Conservation (phyloP, 2,329 filamentous ascomycete genomes). For the Ambrosiella xylebori region DNA sequence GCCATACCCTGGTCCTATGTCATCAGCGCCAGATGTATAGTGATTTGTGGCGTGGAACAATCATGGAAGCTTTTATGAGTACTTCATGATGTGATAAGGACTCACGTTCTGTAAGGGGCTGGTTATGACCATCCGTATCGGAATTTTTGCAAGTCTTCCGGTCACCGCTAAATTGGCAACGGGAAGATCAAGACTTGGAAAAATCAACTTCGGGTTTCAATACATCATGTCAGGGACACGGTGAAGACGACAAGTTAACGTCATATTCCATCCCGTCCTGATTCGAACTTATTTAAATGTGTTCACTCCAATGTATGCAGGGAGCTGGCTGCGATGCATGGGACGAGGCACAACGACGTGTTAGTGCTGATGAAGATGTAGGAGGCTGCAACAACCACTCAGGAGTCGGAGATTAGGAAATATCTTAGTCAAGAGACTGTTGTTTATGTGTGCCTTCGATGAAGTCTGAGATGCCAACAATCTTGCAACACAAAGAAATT, state of each 20-base stretch:
- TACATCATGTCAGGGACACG: background rate
- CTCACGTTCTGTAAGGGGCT: background rate
- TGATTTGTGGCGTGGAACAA: constrained; percentile 1
- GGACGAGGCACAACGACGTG: background rate
- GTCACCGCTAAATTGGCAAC: background rate
- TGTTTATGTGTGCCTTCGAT: background rate
- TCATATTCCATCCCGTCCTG: no score
- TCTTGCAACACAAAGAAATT: background rate
- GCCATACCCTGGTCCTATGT: background rate
- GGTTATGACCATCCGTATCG: background rate
- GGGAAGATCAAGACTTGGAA: background rate
- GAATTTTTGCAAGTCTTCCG: background rate
- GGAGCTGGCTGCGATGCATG: no score
- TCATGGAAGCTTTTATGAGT: background rate
- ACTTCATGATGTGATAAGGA: no score
- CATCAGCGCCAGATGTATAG: background rate
- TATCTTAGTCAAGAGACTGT: background rate
- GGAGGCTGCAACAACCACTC: background rate
- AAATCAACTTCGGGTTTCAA: background rate
- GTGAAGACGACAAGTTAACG: background rate
- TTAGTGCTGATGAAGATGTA: background rate
- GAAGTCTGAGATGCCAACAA: background rate
- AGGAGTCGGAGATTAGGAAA: background rate
- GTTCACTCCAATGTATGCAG: background rate
- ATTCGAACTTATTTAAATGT: background rate